phyloP scores from a whole-genome alignment of 1,284 basidiomycete genomes.

The Entoloma clypeatum region DNA sequence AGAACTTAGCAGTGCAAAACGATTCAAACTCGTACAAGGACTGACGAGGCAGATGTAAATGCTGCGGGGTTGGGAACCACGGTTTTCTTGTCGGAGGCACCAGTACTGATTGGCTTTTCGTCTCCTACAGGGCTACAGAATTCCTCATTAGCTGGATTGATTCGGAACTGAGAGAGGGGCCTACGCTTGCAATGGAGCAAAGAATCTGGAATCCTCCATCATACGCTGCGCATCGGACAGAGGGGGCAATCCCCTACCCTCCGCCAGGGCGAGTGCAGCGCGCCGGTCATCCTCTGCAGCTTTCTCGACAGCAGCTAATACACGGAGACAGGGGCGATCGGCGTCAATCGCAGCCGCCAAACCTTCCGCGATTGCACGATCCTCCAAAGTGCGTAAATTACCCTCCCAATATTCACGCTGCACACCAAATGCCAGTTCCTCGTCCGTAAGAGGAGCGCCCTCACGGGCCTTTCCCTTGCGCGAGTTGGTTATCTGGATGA shows the following conservation, averaged over 20 bases:
- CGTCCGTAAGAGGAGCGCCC: conserved; percentile 16
- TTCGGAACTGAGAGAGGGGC: background rate
- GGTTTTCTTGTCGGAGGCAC: too few species aligned
- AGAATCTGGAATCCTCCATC: conserved; percentile 24
- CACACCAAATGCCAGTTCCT: conserved; percentile 15
- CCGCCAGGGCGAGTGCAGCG: conserved; percentile 26
- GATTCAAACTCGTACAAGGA: too few species aligned
- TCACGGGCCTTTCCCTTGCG: conserved; percentile 16
- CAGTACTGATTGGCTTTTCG: too few species aligned
- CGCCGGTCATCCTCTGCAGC: conserved; percentile 31
- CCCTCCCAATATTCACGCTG: conserved; percentile 13
- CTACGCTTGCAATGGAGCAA: conserved; percentile 14
- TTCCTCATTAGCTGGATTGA: too few species aligned
- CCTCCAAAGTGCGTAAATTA: conserved; percentile 15
- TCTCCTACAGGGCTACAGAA: too few species aligned
- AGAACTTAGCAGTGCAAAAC: too few species aligned
- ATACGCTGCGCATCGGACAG: conserved; percentile 24
- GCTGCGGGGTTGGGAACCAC: too few species aligned
- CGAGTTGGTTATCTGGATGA: conserved; percentile 10
- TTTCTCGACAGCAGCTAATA: conserved; percentile 23
- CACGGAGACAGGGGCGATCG: conserved; percentile 25
- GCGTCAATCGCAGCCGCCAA: conserved; percentile 23
- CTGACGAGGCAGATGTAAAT: too few species aligned
- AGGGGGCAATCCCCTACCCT: conserved; percentile 23
- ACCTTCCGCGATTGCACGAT: conserved; percentile 26